These are phyloP conservation scores for Mrakia blollopis DNA, from an alignment of 768 basidiomycete genomes.

Conservation along the genomic window DNA sequence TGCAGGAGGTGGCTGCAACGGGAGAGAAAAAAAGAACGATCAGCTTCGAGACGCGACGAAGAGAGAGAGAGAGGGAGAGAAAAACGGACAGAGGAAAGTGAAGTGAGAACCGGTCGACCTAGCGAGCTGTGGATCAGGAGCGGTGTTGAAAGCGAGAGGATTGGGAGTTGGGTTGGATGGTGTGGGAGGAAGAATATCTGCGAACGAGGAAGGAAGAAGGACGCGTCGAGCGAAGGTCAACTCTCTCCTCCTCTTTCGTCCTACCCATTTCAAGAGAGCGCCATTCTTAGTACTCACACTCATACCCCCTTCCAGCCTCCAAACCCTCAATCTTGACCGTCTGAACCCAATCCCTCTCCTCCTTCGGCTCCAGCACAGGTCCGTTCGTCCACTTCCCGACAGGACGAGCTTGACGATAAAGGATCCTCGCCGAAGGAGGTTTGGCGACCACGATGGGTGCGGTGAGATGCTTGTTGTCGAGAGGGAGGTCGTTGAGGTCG, in stretches of 20 bases:
- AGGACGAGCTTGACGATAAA: background rate
- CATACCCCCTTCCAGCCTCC: slow-evolving; percentile 33
- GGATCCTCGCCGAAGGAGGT: background rate
- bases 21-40: background rate
- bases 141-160: slow-evolving; percentile 60
- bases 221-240: background rate
- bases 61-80: background rate
- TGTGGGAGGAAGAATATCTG: slow-evolving; percentile 34
- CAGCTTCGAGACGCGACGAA: background rate
- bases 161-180: slow-evolving; percentile 52
- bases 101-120: slow-evolving; percentile 53
- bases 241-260: background rate
- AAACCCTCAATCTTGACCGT: background rate
- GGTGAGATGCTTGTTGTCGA: background rate
- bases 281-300: slow-evolving; percentile 36
- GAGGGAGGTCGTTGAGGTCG: background rate
- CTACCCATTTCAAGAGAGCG: background rate
- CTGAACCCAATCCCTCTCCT: slow-evolving; percentile 10
- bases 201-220: background rate
- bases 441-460: background rate
- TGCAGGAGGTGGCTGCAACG: slow-evolving; percentile 54
- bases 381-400: background rate
- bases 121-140: slow-evolving; percentile 62
- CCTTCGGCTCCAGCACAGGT: background rate
- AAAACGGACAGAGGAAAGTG: slow-evolving; percentile 52